These are phyloP conservation scores for Stentor roeselii DNA, from an alignment of 73 alveolate genomes.

Conservation along the genomic window DNA sequence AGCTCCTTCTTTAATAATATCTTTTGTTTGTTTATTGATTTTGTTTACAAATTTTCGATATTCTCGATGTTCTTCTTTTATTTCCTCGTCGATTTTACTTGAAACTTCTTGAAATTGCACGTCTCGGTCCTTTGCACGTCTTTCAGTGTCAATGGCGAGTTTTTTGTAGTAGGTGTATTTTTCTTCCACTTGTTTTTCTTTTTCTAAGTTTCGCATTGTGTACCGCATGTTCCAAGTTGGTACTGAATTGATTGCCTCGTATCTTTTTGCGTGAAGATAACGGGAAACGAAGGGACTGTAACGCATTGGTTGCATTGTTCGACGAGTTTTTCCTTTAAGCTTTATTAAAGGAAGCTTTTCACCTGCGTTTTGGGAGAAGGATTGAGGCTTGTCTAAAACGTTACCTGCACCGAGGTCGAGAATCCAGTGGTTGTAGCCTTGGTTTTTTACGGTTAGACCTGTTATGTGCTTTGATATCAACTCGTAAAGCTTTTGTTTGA, in stretches of 20 bases:
- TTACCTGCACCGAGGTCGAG: constrained; percentile 62
- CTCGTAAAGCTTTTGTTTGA: constrained; percentile 36
- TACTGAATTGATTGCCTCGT: constrained; percentile 41
- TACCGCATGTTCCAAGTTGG: constrained; percentile 50
- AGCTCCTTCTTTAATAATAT: constrained; percentile 39
- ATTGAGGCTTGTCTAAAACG: constrained; percentile 34
- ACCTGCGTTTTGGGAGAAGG: constrained; percentile 18
- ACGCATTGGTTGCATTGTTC: constrained; percentile 6
- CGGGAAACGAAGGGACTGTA: constrained; percentile 46
- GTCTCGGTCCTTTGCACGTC: constrained; percentile 37
- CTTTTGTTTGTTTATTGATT: neutral
- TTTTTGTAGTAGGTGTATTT: constrained; percentile 37
- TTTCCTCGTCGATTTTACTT: constrained; percentile 51
- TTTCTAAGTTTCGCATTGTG: constrained; percentile 39
- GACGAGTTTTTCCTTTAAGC: constrained; percentile 23
- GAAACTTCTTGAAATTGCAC: constrained; percentile 41
- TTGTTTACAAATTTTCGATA: neutral
- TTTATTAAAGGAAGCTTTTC: constrained; percentile 31
- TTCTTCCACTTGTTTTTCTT: constrained; percentile 44
- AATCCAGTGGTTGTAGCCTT: constrained; percentile 49
- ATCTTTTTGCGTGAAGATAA: constrained; percentile 40
- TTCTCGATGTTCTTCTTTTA: constrained; percentile 53
- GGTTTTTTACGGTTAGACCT: constrained; percentile 50
- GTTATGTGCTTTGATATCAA: constrained; percentile 37
- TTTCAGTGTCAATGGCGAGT: constrained; percentile 41